Percentiles rank a stretch among this genome's conserved stretches.
phyloP scores from a whole-genome alignment of 2,329 filamentous ascomycete species.

The Torrubiellomyces zombiae region DNA sequence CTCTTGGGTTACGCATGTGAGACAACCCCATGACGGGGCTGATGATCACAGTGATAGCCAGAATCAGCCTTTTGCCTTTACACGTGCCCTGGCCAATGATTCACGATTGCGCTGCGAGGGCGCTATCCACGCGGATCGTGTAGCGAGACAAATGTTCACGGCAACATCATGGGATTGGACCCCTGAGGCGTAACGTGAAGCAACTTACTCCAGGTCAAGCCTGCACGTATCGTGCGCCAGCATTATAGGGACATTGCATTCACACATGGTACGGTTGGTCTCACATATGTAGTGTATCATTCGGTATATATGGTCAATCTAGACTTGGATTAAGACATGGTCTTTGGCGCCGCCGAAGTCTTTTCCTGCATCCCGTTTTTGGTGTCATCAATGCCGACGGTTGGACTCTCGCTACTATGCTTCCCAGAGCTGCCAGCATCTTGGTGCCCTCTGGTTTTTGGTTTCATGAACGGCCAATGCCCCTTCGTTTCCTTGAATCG shows the following conservation, averaged over 20 bases:
- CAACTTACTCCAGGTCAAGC: too few species aligned
- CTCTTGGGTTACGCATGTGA: conserved; percentile 23
- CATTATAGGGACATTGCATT: too few species aligned
- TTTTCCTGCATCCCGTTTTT: too few species aligned
- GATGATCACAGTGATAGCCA: conserved; percentile 6
- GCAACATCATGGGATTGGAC: conserved; percentile 44
- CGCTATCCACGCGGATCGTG: conserved; percentile 29
- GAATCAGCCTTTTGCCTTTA: conserved; percentile 27
- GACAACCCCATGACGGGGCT: conserved; percentile 4
- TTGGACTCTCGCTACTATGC: neutral
- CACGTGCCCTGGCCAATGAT: conserved; percentile 30
- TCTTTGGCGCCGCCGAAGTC: too few species aligned
- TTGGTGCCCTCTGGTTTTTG: too few species aligned
- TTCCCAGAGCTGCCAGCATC: too few species aligned
- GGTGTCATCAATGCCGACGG: neutral
- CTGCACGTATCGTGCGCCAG: too few species aligned
- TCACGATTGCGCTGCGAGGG: conserved; percentile 32
- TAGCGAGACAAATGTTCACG: conserved; percentile 37
- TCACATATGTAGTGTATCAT: too few species aligned
- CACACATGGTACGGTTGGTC: too few species aligned
- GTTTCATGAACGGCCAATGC: conserved; percentile 28
- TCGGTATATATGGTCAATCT: too few species aligned
- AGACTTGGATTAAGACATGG: too few species aligned
- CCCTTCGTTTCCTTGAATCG: conserved; percentile 47
- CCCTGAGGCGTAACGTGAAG: conserved; percentile 21